Conservation (phyloP, 2,329 filamentous ascomycete species). For the Ascochyta lentis region DNA sequence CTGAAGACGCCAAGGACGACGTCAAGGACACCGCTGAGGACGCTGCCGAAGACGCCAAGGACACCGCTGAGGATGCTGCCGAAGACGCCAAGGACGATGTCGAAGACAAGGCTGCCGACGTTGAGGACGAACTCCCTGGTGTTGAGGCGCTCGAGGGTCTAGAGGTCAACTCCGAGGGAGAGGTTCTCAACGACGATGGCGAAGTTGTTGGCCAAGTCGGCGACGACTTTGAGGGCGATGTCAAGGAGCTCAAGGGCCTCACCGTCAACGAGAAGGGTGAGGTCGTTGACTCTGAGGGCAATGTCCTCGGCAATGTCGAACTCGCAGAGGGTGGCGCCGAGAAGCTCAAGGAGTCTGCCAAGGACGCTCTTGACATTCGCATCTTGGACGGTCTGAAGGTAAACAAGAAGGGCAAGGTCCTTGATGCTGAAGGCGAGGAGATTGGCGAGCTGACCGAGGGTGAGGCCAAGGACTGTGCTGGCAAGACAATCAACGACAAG, state of each 20-base stretch:
- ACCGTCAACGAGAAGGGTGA: slow-evolving; percentile 60
- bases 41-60: slow-evolving; percentile 35
- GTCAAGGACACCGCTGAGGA: slow-evolving; percentile 40
- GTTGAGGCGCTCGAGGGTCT: slow-evolving; percentile 60
- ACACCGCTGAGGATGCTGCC: slow-evolving; percentile 33
- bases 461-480: slow-evolving; percentile 52
- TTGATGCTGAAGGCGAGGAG: slow-evolving; percentile 59
- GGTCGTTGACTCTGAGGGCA: slow-evolving; percentile 58
- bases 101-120: slow-evolving; percentile 45
- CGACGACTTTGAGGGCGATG: slow-evolving; percentile 52
- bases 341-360: slow-evolving; percentile 52
- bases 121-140: slow-evolving; percentile 59
- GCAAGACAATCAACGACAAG: slow-evolving; percentile 59
- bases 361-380: slow-evolving; percentile 52
- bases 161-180: slow-evolving; percentile 58
- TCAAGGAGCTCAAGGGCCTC: slow-evolving; percentile 56
- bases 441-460: slow-evolving; percentile 59
- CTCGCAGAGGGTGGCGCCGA: slow-evolving; percentile 58
- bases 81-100: slow-evolving; percentile 39
- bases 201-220: slow-evolving; percentile 57
- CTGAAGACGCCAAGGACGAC: slow-evolving; percentile 22
- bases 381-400: slow-evolving; percentile 62
- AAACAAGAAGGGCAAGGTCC: slow-evolving; percentile 64
- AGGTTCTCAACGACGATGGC: slow-evolving; percentile 58
- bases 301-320: slow-evolving; percentile 59